Evolutionary conservation across 768 basidiomycete species (phyloP), one percentile per base, ranked within the genome.

Genomic region (Kwoniella heveanensis): DNA sequence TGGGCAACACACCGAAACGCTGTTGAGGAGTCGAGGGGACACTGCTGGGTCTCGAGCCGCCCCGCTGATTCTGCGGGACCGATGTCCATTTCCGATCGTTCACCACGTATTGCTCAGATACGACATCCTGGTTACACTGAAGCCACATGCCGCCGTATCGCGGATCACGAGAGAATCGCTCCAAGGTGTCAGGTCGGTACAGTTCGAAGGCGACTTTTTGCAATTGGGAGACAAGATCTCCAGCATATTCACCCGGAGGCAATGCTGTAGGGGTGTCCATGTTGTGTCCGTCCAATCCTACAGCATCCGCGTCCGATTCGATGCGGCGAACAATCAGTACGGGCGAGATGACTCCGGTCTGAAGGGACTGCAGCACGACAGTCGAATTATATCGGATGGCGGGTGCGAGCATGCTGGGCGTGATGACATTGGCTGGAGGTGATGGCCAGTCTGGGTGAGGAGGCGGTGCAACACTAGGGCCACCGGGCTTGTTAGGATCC

Each of bases 301-400:
- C 89, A 37, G 90, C 92, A 8, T 87, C 90, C 1, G 90, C 91
- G 69, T 88, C 90, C 70, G 89, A 88, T 72, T 96, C 94, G 57
- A 96, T 91, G 73, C 93, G 92, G 58, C 95, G 90, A 69, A 97
- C 90, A 80, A 97, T 90, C 48, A 98, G 84, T 44, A 93, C 88
- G 10, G 95, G 95, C 62, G 90, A 91, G 71, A 95, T 90, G 47
- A 93, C 90, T 27, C 93, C 95, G 2, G 95, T 95, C 1, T 90
- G 90, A 68, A 95, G 83, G 73, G 93, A 97, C 77, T 98, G 95
- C 36, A 98, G 80, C 29, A 97, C 91, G 51, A 98, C 90, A 1
- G 92, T 93, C 79, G 94, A 90, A 76, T 98, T 98, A 84, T 97
- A 98, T 80, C 93, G 92, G 62, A 98, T 88, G 19, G 92, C 89